Evolutionary conservation across 257 asterid species (phyloP).

Genomic region (Ajuga chamaepitys): DNA sequence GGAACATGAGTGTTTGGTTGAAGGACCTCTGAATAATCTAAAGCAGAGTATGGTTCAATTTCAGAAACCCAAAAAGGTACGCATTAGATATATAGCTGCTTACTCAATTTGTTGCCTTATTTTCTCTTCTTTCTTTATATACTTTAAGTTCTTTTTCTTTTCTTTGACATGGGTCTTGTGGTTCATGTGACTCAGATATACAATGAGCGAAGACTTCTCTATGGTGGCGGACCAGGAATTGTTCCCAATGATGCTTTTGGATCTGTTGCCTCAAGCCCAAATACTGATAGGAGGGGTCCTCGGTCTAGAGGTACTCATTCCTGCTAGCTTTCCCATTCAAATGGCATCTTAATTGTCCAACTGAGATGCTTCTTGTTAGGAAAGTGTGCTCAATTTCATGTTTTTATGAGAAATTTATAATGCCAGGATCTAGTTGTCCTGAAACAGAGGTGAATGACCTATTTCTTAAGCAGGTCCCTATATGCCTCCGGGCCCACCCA

Average conservation of each 20-base stretch:
- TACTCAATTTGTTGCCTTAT: not conserved
- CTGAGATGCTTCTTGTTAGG: not conserved
- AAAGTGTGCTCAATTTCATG: not conserved
- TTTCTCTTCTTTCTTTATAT: not conserved
- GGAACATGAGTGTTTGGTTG: constrained; percentile 99
- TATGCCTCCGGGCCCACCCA: constrained; percentile 76
- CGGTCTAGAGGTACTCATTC: constrained; percentile 66
- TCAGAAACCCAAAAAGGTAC: constrained; percentile 97
- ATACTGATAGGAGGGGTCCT: constrained; percentile 70
- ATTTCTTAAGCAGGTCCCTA: constrained; percentile 56
- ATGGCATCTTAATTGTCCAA: not conserved
- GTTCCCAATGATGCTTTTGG: constrained; percentile 71
- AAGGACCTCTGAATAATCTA: constrained; percentile 93
- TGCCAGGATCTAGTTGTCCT: not conserved
- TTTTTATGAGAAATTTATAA: not conserved
- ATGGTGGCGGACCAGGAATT: constrained; percentile 87
- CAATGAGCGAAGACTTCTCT: constrained; percentile 80
- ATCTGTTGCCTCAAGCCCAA: constrained; percentile 46
- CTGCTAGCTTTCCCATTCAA: not conserved
- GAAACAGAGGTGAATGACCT: constrained; percentile 2
- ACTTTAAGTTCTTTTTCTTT: not conserved
- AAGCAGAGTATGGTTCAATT: constrained; percentile 99
- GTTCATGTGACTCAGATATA: constrained; percentile 54
- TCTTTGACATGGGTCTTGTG: constrained; percentile 22
- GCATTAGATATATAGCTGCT: not conserved